Evolutionary conservation across 768 basidiomycete species (phyloP), one percentile per base, ranked within the genome.

Genomic region (Suillus clintonianus): DNA sequence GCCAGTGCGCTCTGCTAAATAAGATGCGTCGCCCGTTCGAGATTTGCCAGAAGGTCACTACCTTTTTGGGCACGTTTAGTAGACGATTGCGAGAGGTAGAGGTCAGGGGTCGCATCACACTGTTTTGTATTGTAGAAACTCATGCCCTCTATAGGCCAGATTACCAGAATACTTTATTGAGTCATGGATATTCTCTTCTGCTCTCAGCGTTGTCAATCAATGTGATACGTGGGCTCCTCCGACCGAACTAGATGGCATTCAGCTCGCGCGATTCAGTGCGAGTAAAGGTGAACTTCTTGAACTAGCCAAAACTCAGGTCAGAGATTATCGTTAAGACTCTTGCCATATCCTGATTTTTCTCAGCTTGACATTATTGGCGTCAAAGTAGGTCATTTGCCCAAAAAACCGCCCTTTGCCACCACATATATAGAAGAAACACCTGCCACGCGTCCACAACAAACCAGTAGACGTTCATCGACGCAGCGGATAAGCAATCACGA

Each of bases 121-220:
- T 66, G 59, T 32, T 24, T 39, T 45, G 37, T 61, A 66, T 39
- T 51, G 42, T 60, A 7, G 51, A 58, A 54, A 36, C 73, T 77
- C 56, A 76, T 59, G 54, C 64, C 37, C 51, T 65, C 67, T 56
- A 19, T 64, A 89, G 85, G 72, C 70, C 39, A 82, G 79, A 5
- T 78, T 91, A 27, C 84, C 90, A 0, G 78, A 80, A 19, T 86
- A 89, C 70, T 97, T 97, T 72, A 81, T 97, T 39, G 93, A 97
- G 72, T 90, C 92, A 0, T 99, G 97, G 97, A 90, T 86, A 39
- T 98, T 94, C 76, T 94, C 92, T 19, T 94, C 95, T 0, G 89
- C 94, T 22, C 80, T 96, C 50, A 93, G 89, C 66, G 87, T 90
- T 50, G 86, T 95, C 32, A 89, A 93, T 14, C 88, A 89, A 67